Percentiles rank a stretch among this genome's conserved stretches.
These are phyloP conservation scores for Arachis hypogaea DNA, from an alignment of 306 rosid genomes.

Conservation along the genomic window DNA sequence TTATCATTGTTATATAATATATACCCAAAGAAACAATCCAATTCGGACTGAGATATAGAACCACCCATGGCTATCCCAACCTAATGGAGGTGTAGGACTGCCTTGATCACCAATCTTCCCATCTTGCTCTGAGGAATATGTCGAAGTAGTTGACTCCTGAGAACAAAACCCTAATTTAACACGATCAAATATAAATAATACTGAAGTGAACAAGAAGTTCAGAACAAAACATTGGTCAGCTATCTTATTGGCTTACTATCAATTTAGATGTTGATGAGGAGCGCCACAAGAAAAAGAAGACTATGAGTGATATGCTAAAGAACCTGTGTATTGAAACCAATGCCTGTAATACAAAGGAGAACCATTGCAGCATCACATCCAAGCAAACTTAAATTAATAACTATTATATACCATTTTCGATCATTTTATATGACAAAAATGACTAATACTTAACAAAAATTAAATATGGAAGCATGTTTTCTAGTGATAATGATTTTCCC, in stretches of 20 bases:
- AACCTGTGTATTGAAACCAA: conserved; percentile 99
- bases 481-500: conserved; percentile 18
- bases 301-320: conserved; percentile 83
- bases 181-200: conserved; percentile 34
- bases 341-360: conserved; percentile 92
- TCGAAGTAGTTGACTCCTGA: conserved; percentile 52
- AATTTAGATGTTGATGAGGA: conserved; percentile 57
- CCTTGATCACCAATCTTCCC: conserved; percentile 51
- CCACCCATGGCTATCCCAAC: conserved; percentile 82
- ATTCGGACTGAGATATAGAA: conserved; percentile 82
- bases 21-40: conserved; percentile 93
- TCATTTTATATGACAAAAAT: conserved; percentile 14
- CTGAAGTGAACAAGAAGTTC: conserved; percentile 19
- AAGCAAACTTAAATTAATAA: conserved; percentile 32
- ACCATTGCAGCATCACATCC: conserved; percentile 48
- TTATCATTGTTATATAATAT: conserved; percentile 28
- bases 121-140: conserved; percentile 47
- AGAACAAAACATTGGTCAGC: conserved; percentile 25
- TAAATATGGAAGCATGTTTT: conserved; percentile 32
- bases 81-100: conserved; percentile 46
- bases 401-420: not conserved
- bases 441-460: not conserved
- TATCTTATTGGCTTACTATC: conserved; percentile 55
- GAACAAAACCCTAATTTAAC: conserved; percentile 40
- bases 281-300: conserved; percentile 78